Conservation (phyloP, 2,329 filamentous ascomycete genomes). For the Beauveria pseudobassiana region DNA sequence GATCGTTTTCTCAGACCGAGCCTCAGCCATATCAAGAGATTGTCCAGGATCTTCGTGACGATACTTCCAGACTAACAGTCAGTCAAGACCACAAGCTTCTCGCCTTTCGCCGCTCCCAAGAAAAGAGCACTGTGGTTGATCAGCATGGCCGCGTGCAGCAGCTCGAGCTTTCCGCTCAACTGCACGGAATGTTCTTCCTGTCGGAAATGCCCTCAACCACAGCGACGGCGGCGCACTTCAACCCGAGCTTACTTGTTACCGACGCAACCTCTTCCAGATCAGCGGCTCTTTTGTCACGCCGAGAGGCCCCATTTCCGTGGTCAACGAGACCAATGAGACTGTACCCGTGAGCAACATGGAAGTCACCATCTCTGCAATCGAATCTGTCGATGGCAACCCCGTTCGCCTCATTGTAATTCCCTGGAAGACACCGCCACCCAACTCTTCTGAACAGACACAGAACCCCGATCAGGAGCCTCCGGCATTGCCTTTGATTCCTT, state of each 20-base stretch:
- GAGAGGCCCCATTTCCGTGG: slow-evolving; percentile 66
- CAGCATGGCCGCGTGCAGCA: slow-evolving; percentile 52
- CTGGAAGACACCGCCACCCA: slow-evolving; percentile 90
- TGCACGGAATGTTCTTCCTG: slow-evolving; percentile 85
- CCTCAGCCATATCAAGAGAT: slow-evolving; percentile 52
- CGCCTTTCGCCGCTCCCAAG: slow-evolving; percentile 48
- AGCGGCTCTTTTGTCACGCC: slow-evolving; percentile 82
- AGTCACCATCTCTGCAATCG: slow-evolving; percentile 82
- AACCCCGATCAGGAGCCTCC: slow-evolving; percentile 76
- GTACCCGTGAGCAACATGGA: slow-evolving; percentile 78
- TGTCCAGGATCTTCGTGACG: slow-evolving; percentile 52
- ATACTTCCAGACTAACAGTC: slow-evolving; percentile 48
- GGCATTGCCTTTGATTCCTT: slow-evolving; percentile 65
- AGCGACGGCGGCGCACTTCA: slow-evolving; percentile 53
- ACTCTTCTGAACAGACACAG: slow-evolving; percentile 58
- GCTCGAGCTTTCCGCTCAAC: slow-evolving; percentile 61
- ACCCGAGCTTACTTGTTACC: slow-evolving; percentile 89
- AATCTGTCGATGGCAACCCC: slow-evolving; percentile 86
- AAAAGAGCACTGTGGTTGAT: slow-evolving; percentile 54
- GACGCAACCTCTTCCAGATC: slow-evolving; percentile 92
- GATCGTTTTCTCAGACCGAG: slow-evolving; percentile 49
- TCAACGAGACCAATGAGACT: slow-evolving; percentile 77
- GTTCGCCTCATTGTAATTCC: slow-evolving; percentile 95
- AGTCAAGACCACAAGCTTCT: slow-evolving; percentile 56
- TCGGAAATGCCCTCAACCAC: slow-evolving; percentile 64